Base-by-base conservation (phyloP, 2,329 filamentous ascomycete genomes). In the Microcera coccophila region DNA sequence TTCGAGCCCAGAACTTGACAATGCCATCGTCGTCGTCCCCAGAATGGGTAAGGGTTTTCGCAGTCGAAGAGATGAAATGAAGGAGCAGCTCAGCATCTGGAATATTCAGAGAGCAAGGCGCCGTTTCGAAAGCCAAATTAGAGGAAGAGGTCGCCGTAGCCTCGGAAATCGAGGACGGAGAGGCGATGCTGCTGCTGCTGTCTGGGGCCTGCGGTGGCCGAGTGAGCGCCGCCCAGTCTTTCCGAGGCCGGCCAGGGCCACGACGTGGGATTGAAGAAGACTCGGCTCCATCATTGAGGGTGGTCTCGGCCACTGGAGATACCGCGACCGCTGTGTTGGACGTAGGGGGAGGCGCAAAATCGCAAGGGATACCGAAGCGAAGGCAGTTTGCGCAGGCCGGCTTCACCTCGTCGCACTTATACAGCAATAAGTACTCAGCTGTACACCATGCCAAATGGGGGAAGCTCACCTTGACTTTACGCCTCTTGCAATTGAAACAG, bases 321-420 rank as follows among this genome's bases (percentile, higher is more conserved):
- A 38, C 42, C 43, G 39, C 39, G 20, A 55, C 56, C 29, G 53
- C 49, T n/a, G n/a, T n/a, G 21, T 47, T 49, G 11, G 52, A 39
- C 26, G 42, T 36, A 12, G 49, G 50, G 26, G 41, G 49, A 11
- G 54, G 54, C 28, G 54, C 50, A 44, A 58, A 62, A 38, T 58
- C 55, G 42, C 60, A 62, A 16, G 54, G 50, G 20, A 62, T 55
- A 33, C 56, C 56, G 43, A 62, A 62, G 34, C 57, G 60, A 20
- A 61, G 47, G 49, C 61, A 63, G 49, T 62, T 63, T 36, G 51
- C 50, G 43, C 61, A 63, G 18, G 56, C 50, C 12, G 61, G 61
- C 46, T 59, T 61, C 26, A 59, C 55, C 48, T 63, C 61, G 45
- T 62, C 58, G 36, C 61, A 63, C 61, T 63, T 32, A n/a, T 39